A percentile compares a stretch with the other conserved stretches of the same genome.
Evolutionary conservation across 1,284 basidiomycete genomes (phyloP).

Genomic region (Fomitopsis pinicola): DNA sequence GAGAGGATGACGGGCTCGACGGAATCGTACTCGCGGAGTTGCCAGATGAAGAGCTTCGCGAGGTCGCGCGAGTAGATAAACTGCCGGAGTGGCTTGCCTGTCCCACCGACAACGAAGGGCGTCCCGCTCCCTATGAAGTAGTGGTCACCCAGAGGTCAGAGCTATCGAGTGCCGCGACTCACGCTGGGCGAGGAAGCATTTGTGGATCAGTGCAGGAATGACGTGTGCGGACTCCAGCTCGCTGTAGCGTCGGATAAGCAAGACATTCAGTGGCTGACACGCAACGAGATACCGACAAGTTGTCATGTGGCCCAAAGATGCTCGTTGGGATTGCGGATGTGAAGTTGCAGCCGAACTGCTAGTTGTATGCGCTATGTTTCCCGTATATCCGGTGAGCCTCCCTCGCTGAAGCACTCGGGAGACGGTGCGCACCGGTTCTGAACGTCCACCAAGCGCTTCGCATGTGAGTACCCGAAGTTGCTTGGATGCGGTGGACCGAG

Average conservation of each 20-base stretch:
- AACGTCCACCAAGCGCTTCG: slow-evolving; percentile 90
- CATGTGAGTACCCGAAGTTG: slow-evolving; percentile 91
- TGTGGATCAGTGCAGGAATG: slow-evolving; percentile 89
- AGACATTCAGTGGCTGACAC: slow-evolving; percentile 1
- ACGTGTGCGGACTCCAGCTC: slow-evolving; percentile 88
- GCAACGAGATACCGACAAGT: slow-evolving; percentile 48
- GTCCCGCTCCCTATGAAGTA: slow-evolving; percentile 66
- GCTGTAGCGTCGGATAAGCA: slow-evolving; percentile 33
- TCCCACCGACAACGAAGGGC: slow-evolving; percentile 78
- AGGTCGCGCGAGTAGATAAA: slow-evolving; percentile 94
- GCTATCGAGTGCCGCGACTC: slow-evolving; percentile 15
- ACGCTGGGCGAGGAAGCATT: slow-evolving; percentile 86
- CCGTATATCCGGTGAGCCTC: background rate
- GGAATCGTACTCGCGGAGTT: slow-evolving; percentile 81
- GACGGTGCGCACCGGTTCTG: slow-evolving; percentile 72
- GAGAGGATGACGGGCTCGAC: slow-evolving; percentile 88
- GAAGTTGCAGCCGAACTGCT: slow-evolving; percentile 87
- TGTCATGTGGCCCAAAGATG: slow-evolving; percentile 83
- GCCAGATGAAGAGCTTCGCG: slow-evolving; percentile 91
- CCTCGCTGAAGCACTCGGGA: too few species aligned
- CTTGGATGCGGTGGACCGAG: slow-evolving; percentile 82
- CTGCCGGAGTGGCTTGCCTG: slow-evolving; percentile 84
- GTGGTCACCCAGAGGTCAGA: background rate
- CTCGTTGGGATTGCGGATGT: slow-evolving; percentile 92
- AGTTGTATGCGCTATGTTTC: slow-evolving; percentile 74